Conservation (phyloP, 257 asterid genomes). For the Solanum arcanum region DNA sequence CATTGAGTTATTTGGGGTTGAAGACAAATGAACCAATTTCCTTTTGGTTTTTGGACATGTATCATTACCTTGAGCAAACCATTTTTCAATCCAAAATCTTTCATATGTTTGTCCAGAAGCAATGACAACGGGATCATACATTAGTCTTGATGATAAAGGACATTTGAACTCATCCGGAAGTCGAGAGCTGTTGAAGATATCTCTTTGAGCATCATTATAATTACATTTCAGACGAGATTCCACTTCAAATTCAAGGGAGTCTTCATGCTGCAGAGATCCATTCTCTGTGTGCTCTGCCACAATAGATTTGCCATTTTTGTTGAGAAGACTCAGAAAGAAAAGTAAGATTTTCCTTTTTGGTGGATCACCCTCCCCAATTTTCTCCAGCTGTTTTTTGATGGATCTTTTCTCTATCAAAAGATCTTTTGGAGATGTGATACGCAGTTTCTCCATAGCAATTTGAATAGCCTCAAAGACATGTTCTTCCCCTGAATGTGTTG, state of each 20-base stretch:
- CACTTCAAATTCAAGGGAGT: constrained; percentile 18
- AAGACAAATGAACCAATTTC: constrained; percentile 31
- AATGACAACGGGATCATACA: constrained; percentile 83
- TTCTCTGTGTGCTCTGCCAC: constrained; percentile 23
- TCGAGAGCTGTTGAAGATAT: constrained; percentile 19
- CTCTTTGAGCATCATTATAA: constrained; percentile 18
- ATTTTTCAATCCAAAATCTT: constrained; percentile 73
- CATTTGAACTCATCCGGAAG: constrained; percentile 70
- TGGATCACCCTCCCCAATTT: constrained; percentile 29
- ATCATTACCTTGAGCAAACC: constrained; percentile 74
- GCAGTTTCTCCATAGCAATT: constrained; percentile 39
- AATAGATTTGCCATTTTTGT: constrained; percentile 40
- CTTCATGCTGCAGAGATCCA: constrained; percentile 14
- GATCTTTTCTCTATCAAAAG: constrained; percentile 63
- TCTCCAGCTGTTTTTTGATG: constrained; percentile 41
- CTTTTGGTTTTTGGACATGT: constrained; percentile 58
- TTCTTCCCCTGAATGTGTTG: constrained; percentile 35
- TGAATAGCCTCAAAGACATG: constrained; percentile 34
- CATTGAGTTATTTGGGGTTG: constrained; percentile 51
- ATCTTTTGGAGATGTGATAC: constrained; percentile 51
- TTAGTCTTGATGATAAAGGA: constrained; percentile 62
- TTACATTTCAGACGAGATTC: constrained; percentile 21
- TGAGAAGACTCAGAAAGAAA: constrained; percentile 45
- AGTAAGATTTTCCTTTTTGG: constrained; percentile 46
- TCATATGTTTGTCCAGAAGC: constrained; percentile 83